Percentiles rank a stretch among this genome's conserved stretches.
Evolutionary conservation across 441 rosid genomes (phyloP).

Genomic region (Erysimum pusillum): DNA sequence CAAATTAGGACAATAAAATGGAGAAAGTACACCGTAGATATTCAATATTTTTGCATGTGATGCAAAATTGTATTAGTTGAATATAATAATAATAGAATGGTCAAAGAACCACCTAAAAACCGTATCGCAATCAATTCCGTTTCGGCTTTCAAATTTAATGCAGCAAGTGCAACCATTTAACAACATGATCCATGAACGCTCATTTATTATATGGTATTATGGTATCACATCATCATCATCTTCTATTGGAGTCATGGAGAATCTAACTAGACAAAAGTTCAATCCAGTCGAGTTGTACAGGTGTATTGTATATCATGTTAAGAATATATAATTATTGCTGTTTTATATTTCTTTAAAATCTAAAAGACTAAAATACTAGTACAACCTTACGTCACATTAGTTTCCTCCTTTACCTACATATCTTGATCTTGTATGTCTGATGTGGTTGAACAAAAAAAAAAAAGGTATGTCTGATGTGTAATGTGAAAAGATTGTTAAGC

Average conservation of each 20-base stretch:
- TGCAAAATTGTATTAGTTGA: neutral
- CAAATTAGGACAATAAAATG: neutral
- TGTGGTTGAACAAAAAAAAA: neutral
- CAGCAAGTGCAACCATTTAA: slow-evolving; percentile 9
- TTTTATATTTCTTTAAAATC: neutral
- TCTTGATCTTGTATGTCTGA: neutral
- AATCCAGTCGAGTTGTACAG: slow-evolving; percentile 29
- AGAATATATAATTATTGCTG: neutral
- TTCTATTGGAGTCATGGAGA: slow-evolving; percentile 32
- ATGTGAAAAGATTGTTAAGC: slow-evolving; percentile 1
- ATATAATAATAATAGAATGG: neutral
- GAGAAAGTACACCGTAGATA: neutral
- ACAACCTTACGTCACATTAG: slow-evolving; percentile 9
- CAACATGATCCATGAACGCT: slow-evolving; percentile 2
- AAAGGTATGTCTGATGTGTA: neutral
- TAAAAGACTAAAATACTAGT: neutral
- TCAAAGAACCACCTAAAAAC: slow-evolving; percentile 39
- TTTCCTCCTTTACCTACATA: neutral
- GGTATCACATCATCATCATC: slow-evolving; percentile 10
- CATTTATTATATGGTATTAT: neutral
- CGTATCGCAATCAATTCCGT: slow-evolving; percentile 32
- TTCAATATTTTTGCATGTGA: neutral
- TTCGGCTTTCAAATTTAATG: slow-evolving; percentile 37
- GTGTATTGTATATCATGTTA: neutral
- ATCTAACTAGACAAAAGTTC: slow-evolving; percentile 26